Conservation (phyloP, 2,329 filamentous ascomycete species). For the Ambrosiella beaveri region DNA sequence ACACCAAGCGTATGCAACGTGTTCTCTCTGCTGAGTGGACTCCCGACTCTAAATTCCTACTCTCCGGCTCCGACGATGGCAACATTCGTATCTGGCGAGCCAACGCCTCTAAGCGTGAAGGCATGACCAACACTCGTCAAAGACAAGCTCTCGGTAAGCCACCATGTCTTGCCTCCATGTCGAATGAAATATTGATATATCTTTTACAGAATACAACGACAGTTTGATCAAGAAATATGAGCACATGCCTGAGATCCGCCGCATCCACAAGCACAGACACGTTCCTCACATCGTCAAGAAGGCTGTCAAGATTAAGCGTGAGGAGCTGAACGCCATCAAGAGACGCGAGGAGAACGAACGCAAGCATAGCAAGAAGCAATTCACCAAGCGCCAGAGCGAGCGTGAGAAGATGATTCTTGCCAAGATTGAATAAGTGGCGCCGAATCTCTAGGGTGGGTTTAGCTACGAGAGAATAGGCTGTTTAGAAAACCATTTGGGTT, state of each 20-base stretch:
- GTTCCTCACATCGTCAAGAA: constrained; percentile 89
- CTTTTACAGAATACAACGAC: constrained; percentile 57
- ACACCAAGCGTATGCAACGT: constrained; percentile 95
- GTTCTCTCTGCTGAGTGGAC: constrained; percentile 77
- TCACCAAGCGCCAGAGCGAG: constrained; percentile 55
- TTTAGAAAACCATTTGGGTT: too few species aligned
- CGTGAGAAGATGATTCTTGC: constrained; percentile 86
- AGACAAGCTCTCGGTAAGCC: constrained; percentile 48
- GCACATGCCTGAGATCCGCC: constrained; percentile 90
- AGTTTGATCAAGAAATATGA: constrained; percentile 67
- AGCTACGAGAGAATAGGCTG: too few species aligned
- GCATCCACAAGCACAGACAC: constrained; percentile 83
- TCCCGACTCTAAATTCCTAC: constrained; percentile 73
- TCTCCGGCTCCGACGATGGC: constrained; percentile 86
- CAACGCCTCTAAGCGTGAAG: constrained; percentile 65
- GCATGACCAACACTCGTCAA: constrained; percentile 71
- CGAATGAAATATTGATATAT: not conserved
- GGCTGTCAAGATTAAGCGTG: constrained; percentile 81
- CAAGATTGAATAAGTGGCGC: constrained; percentile 30
- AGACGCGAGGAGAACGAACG: constrained; percentile 85
- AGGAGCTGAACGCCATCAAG: constrained; percentile 78
- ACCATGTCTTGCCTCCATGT: not conserved
- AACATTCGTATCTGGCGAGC: constrained; percentile 76
- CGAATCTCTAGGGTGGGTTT: too few species aligned
- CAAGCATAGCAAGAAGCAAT: constrained; percentile 74